Evolutionary conservation across 1,284 basidiomycete species (phyloP).

Genomic region (Trichosporon inkin): DNA sequence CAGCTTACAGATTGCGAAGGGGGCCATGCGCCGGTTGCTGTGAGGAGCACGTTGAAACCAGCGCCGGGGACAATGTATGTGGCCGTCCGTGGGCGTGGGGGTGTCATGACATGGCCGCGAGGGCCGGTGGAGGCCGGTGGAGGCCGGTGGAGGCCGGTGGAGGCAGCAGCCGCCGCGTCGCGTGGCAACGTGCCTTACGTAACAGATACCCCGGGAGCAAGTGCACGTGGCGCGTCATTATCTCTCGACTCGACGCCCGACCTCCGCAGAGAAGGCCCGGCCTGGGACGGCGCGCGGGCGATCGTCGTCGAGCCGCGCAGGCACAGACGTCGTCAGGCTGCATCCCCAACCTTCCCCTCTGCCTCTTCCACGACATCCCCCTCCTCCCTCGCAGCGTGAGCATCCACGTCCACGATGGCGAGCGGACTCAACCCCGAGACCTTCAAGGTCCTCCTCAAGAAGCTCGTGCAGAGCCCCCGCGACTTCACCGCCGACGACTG

Average conservation of each 20-base stretch:
- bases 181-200: too few relatives aligned
- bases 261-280: conserved; percentile 5
- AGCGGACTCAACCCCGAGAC: conserved; percentile 53
- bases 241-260: neutral
- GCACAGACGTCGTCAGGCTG: neutral
- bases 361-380: neutral
- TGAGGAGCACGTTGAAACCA: too few relatives aligned
- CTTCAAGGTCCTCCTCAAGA: conserved; percentile 70
- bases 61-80: too few relatives aligned
- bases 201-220: too few relatives aligned
- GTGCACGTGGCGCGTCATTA: conserved; percentile 7
- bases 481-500: conserved; percentile 70
- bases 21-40: too few relatives aligned
- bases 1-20: too few relatives aligned
- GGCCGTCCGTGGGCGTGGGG: too few relatives aligned
- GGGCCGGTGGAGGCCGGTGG: too few relatives aligned
- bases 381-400: neutral
- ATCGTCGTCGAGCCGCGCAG: neutral
- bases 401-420: conserved; percentile 11
- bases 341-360: neutral
- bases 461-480: conserved; percentile 70
- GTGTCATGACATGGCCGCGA: too few relatives aligned
- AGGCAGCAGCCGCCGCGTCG: too few relatives aligned
- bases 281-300: neutral
- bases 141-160: too few relatives aligned